Base-by-base conservation (phyloP, 2,329 filamentous ascomycete genomes). In the Aspergillus tamarii region DNA sequence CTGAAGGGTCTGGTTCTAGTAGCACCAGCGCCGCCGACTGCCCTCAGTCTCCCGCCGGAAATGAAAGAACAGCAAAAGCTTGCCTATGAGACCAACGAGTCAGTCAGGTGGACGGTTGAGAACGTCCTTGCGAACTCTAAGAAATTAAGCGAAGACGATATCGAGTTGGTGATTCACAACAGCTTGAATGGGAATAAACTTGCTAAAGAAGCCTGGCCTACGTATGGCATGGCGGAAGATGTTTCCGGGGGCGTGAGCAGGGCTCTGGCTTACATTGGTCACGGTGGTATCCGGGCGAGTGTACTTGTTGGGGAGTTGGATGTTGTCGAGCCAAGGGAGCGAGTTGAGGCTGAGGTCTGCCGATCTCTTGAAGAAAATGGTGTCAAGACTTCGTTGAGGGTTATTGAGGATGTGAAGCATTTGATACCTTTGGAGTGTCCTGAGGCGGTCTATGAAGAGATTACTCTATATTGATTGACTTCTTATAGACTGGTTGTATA, bases 161-260 rank as follows among this genome's bases (percentile, higher is more conserved):
- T 68, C 1, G 30, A 65, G 0, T 23, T 67, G 55, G 23, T 73
- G 3, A 67, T 76, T 3, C 54, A 60, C 2, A 72, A 77, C 63
- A 79, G 76, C 65, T 39, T 77, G 21, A 54, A 57, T 1, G 77
- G 75, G 0, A 76, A 68, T 41, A 21, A 64, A 4, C 62, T 61
- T 14, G 78, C 78, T 1, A 77, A 72, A 48, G 67, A 61, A 26
- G 77, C 77, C 0, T 80, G 77, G 77, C 73, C 76, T 16, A 63
- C 63, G 9, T 76, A 77, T 63, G 74, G 67, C 6, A 77, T 78
- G 74, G 66, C 60, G 32, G 76, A 80, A 58, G 71, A 79, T 62
- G 72, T 77, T 50, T 63, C 69, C 2, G 60, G 64, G 5, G 43
- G 61, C 11, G 65, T 69, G 12, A 67, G 62, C 28, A 50, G 57